These are phyloP conservation scores for Trichoderma gamsii DNA, from an alignment of 495 filamentous ascomycete species.

Conservation along the genomic window DNA sequence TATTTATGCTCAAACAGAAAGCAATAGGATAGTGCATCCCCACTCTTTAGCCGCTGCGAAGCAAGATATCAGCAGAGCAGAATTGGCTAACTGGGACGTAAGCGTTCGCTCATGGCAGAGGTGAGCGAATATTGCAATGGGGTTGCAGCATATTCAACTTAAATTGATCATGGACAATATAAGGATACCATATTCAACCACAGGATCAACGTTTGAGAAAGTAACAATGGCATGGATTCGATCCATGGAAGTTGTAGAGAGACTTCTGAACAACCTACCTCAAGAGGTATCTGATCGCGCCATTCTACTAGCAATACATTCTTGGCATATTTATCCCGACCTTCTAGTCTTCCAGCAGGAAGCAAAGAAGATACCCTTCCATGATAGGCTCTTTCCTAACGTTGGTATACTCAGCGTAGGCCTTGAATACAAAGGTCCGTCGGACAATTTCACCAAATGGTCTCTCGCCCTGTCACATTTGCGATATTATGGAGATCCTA, in stretches of 20 bases:
- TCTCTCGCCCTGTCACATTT: constrained; percentile 18
- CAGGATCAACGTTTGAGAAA: constrained; percentile 20
- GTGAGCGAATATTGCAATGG: constrained; percentile 23
- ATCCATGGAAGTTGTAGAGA: constrained; percentile 24
- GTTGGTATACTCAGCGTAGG: constrained; percentile 18
- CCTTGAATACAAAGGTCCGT: not conserved
- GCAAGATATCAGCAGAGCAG: constrained; percentile 21
- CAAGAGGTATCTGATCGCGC: constrained; percentile 25
- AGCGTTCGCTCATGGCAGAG: constrained; percentile 33
- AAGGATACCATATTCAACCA: constrained; percentile 19
- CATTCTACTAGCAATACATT: constrained; percentile 26
- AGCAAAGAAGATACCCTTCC: not conserved
- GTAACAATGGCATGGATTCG: constrained; percentile 28
- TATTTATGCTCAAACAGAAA: not conserved
- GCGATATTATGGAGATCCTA: constrained; percentile 18
- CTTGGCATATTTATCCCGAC: constrained; percentile 39
- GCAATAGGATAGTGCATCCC: not conserved
- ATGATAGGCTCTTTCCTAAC: not conserved
- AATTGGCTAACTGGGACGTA: constrained; percentile 32
- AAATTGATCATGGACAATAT: constrained; percentile 29
- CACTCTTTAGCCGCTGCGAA: constrained; percentile 9
- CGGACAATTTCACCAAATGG: constrained; percentile 12
- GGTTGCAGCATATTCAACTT: constrained; percentile 20
- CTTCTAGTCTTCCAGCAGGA: constrained; percentile 21
- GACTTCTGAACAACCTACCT: constrained; percentile 22